Percentiles rank a stretch among this genome's conserved stretches.
Conservation (phyloP, 2,329 filamentous ascomycete genomes). For the Sporothrix pallida region DNA sequence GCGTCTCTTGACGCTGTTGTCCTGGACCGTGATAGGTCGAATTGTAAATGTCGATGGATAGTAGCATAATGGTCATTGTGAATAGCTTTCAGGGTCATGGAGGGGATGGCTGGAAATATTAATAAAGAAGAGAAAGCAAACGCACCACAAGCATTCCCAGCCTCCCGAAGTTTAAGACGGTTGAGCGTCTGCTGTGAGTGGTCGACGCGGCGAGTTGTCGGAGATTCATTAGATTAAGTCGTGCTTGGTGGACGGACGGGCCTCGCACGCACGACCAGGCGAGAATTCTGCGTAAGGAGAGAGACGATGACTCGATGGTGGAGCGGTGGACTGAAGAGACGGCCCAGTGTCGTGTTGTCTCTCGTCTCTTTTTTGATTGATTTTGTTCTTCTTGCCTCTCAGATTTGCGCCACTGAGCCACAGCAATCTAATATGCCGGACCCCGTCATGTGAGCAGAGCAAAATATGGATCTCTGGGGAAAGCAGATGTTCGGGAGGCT, state of each 20-base stretch:
- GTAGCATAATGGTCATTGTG: background rate
- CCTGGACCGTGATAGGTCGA: background rate
- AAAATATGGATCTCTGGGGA: background rate
- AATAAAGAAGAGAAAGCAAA: background rate
- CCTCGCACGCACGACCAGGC: background rate
- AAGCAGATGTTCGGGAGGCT: background rate
- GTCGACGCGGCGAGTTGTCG: conserved; percentile 28
- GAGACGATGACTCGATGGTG: background rate
- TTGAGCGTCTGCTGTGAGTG: conserved; percentile 19
- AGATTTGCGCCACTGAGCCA: background rate
- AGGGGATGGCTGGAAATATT: background rate
- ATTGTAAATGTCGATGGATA: background rate
- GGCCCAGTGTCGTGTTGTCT: background rate
- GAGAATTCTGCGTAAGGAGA: background rate
- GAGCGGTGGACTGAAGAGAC: background rate
- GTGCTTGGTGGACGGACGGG: background rate
- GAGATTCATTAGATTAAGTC: conserved; percentile 26
- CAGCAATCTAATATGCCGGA: conserved; percentile 7
- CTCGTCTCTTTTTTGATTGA: background rate
- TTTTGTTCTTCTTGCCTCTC: background rate
- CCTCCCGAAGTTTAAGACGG: background rate
- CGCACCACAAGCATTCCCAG: background rate
- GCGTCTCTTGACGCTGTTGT: background rate
- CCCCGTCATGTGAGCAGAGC: background rate
- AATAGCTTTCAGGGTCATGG: background rate